phyloP scores from a whole-genome alignment of 257 asterid species.

The Eucommia ulmoides region DNA sequence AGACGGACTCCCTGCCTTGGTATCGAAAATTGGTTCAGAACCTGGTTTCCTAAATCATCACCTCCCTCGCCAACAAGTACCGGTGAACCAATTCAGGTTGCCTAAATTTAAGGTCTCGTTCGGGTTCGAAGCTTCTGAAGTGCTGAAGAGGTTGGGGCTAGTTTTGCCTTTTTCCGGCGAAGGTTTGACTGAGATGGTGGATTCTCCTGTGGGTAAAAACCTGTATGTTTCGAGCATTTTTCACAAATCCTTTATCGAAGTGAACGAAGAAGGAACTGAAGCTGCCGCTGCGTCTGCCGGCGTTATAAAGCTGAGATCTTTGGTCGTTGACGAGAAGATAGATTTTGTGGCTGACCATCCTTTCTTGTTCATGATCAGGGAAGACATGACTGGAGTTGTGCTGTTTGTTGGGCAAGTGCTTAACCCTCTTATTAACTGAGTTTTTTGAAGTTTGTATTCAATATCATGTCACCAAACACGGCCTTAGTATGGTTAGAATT shows the following conservation, averaged over 20 bases:
- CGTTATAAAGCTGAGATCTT: not conserved
- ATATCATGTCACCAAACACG: not conserved
- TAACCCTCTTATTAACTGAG: slow-evolving; percentile 11
- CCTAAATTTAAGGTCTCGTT: slow-evolving; percentile 29
- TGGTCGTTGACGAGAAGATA: not conserved
- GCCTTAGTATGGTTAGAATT: not conserved
- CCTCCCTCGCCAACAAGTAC: slow-evolving; percentile 11
- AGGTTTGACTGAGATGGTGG: slow-evolving; percentile 25
- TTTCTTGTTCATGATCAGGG: slow-evolving; percentile 25
- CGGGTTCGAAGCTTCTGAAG: slow-evolving; percentile 27
- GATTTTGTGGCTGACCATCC: slow-evolving; percentile 35
- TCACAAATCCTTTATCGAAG: slow-evolving; percentile 30
- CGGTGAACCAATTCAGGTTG: slow-evolving; percentile 16
- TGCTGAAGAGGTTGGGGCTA: slow-evolving; percentile 22
- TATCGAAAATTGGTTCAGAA: slow-evolving; percentile 15
- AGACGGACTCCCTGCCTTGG: slow-evolving; percentile 22
- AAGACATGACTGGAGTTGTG: slow-evolving; percentile 22
- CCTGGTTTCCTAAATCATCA: slow-evolving; percentile 23
- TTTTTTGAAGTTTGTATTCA: not conserved
- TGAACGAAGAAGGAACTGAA: slow-evolving; percentile 35
- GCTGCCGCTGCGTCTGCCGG: slow-evolving; percentile 27
- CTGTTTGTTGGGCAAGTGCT: slow-evolving; percentile 22
- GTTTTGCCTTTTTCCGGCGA: slow-evolving; percentile 22
- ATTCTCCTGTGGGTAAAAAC: slow-evolving; percentile 13
- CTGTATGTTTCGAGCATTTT: slow-evolving; percentile 25